phyloP scores from a whole-genome alignment of 495 filamentous ascomycete species.

The Hyaloscypha finlandica region DNA sequence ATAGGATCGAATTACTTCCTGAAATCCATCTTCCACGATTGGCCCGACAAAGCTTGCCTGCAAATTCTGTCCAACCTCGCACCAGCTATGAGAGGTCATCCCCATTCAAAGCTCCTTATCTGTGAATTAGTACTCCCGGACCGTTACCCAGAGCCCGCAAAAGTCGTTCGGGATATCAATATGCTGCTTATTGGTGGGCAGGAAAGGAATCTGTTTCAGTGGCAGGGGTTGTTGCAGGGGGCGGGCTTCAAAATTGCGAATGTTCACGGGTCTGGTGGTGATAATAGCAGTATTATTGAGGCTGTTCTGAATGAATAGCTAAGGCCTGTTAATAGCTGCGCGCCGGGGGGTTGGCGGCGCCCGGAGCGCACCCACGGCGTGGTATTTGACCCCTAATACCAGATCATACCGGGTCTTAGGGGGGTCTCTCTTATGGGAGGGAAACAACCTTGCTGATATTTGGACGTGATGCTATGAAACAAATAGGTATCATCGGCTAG shows the following conservation, averaged over 20 bases:
- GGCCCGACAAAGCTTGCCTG: slow-evolving; percentile 13
- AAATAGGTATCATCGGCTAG: too few species aligned
- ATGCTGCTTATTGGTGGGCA: slow-evolving; percentile 15
- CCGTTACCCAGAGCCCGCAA: neutral
- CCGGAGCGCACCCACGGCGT: too few species aligned
- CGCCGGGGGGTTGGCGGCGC: too few species aligned
- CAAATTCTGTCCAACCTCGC: slow-evolving; percentile 15
- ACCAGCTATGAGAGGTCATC: slow-evolving; percentile 10
- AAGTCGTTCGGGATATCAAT: slow-evolving; percentile 14
- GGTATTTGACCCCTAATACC: too few species aligned
- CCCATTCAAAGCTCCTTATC: slow-evolving; percentile 11
- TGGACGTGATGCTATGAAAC: too few species aligned
- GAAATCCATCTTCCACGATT: slow-evolving; percentile 24
- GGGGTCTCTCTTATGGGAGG: too few species aligned
- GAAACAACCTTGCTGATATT: too few species aligned
- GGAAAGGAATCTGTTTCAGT: slow-evolving; percentile 13
- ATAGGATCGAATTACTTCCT: slow-evolving; percentile 14
- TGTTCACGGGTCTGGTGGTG: neutral
- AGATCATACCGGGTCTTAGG: too few species aligned
- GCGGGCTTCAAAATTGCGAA: slow-evolving; percentile 15
- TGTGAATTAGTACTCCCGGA: slow-evolving; percentile 18
- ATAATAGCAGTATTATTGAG: slow-evolving; percentile 6
- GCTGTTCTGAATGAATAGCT: slow-evolving; percentile 4
- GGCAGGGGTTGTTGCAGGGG: neutral
- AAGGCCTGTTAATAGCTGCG: too few species aligned